A percentile compares a stretch with the other conserved stretches of the same genome.
Evolutionary conservation across 495 filamentous ascomycete genomes (phyloP).

Genomic region (Aspergillus bridgeri): DNA sequence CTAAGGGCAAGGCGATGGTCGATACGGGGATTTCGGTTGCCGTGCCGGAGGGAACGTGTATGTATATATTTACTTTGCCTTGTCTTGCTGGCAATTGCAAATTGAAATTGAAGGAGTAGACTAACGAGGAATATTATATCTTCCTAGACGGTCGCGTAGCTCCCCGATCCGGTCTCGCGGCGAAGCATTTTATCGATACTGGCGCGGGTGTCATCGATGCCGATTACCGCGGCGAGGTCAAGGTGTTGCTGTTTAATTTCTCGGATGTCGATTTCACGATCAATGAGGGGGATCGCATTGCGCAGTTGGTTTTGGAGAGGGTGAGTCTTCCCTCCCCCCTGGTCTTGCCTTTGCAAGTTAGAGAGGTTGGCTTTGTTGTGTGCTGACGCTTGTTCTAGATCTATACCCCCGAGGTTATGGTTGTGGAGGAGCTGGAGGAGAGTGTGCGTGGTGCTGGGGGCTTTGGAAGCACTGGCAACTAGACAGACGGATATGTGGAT

Average conservation of each 20-base stretch:
- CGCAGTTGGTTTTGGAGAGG: constrained; percentile 88
- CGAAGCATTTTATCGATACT: constrained; percentile 91
- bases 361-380: too few species aligned
- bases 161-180: constrained; percentile 84
- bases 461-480: constrained; percentile 83
- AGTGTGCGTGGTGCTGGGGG: constrained; percentile 87
- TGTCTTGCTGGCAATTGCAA: too few species aligned
- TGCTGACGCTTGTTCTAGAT: constrained; percentile 49
- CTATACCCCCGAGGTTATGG: constrained; percentile 82
- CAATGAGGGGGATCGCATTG: constrained; percentile 81
- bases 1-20: constrained; percentile 78
- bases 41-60: constrained; percentile 83
- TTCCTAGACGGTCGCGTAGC: constrained; percentile 80
- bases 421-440: constrained; percentile 84
- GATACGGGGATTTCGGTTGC: constrained; percentile 89
- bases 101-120: too few species aligned
- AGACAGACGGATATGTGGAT: not conserved
- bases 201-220: constrained; percentile 97
- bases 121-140: not conserved
- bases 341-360: too few species aligned
- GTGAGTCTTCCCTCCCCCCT: constrained; percentile 32
- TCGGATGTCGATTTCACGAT: constrained; percentile 76
- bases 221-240: constrained; percentile 91
- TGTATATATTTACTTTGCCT: too few species aligned
- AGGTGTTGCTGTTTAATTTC: constrained; percentile 93